phyloP scores from a whole-genome alignment of 1,284 basidiomycete species.

The Puccinia sorghi region DNA sequence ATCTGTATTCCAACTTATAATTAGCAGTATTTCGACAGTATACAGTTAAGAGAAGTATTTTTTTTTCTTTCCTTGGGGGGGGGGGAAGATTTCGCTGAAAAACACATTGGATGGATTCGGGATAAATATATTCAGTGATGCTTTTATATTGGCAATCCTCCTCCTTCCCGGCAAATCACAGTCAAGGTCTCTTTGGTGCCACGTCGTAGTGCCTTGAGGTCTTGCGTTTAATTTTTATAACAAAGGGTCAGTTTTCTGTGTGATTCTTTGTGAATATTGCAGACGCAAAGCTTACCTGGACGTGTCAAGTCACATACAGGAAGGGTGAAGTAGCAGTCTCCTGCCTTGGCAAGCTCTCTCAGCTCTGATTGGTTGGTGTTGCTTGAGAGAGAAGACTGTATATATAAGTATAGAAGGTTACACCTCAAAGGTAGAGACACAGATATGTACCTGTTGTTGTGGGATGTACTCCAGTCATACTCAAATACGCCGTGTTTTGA shows the following conservation, averaged over 20 bases:
- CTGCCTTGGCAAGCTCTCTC: conserved; percentile 23
- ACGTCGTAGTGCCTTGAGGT: background rate
- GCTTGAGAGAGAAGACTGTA: background rate
- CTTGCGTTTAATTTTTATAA: background rate
- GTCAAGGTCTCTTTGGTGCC: conserved; percentile 18
- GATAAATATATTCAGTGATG: background rate
- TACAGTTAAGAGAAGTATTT: no score
- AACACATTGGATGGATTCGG: no score
- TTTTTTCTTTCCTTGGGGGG: no score
- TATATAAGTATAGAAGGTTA: no score
- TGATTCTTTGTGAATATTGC: background rate
- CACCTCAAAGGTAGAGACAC: no score
- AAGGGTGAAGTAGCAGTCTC: conserved; percentile 46
- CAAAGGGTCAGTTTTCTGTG: background rate
- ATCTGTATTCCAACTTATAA: no score
- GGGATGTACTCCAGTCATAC: conserved; percentile 33
- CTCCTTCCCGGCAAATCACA: conserved; percentile 37
- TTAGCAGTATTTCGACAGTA: no score
- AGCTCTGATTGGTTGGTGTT: conserved; percentile 21
- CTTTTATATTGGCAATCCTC: conserved; percentile 42
- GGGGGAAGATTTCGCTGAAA: no score
- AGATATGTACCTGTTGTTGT: conserved; percentile 28
- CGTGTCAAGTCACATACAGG: conserved; percentile 39
- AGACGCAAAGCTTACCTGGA: background rate
- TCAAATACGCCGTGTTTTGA: conserved; percentile 48